Evolutionary conservation across 345 rosid species (phyloP).

Genomic region (Salix viminalis): DNA sequence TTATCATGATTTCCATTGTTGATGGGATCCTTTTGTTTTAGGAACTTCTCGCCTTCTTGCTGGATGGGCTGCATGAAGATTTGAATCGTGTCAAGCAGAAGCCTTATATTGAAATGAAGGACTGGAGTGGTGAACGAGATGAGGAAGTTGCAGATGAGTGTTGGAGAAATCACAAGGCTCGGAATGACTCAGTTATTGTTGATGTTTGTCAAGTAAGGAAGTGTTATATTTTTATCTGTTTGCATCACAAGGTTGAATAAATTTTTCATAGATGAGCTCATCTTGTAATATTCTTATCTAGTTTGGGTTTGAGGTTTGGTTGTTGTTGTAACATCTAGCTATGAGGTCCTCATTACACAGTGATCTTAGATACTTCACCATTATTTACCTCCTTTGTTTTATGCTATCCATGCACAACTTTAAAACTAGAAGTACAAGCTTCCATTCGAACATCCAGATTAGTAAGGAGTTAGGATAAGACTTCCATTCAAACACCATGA

Average conservation of each 20-base stretch:
- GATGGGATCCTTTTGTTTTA: constrained; percentile 12
- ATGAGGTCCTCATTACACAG: background rate
- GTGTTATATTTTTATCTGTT: constrained; percentile 9
- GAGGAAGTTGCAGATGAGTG: constrained; percentile 82
- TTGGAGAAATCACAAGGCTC: constrained; percentile 88
- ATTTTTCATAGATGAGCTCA: background rate
- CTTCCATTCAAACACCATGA: background rate
- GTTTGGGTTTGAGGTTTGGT: background rate
- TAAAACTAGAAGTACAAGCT: background rate
- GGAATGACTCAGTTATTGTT: constrained; percentile 95
- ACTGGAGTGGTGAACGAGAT: constrained; percentile 71
- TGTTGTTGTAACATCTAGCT: background rate
- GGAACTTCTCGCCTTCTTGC: constrained; percentile 89
- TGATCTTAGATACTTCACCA: background rate
- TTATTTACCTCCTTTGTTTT: background rate
- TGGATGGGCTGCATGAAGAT: constrained; percentile 96
- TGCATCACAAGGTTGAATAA: background rate
- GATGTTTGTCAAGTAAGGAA: constrained; percentile 81
- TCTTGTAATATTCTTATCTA: background rate
- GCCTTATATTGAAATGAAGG: constrained; percentile 86
- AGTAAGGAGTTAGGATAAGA: background rate
- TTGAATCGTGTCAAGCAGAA: constrained; percentile 82
- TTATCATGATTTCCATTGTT: background rate
- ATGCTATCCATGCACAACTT: background rate
- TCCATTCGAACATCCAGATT: background rate